Evolutionary conservation across 2,329 filamentous ascomycete species (phyloP), one percentile per base, ranked within the genome.

Genomic region (Berkeleyomyces rouxiae): DNA sequence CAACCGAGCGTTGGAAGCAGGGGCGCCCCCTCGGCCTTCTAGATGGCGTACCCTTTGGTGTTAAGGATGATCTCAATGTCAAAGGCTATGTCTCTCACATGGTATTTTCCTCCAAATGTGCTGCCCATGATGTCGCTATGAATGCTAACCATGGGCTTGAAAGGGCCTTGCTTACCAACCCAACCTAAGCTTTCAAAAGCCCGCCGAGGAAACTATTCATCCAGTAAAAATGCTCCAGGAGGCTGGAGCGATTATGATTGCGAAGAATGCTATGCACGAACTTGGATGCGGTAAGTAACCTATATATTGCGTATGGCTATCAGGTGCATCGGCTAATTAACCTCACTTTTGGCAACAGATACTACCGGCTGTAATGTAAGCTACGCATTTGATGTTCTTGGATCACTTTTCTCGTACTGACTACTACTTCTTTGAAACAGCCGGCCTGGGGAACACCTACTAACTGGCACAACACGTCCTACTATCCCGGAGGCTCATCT

Each of bases 401-500:
- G 23, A 23, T 23, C 23, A 23, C 23, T 23, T 23, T 23, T 23
- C 7, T 5, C 11, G 16, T 23, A 5, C 39, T 51, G 36, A 16
- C 31, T 13, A 11, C n/a, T 13, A 40, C 46, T 42, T 4, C 62
- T 61, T 58, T 63, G 64, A 37, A 11, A 51, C 36, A 76, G 76
- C 81, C 84, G 4, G 78, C 77, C 46, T 85, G 82, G 70, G 88
- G 88, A 44, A 90, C 88, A 0, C 86, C 89, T 0, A 77, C 82
- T 16, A 93, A 95, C 72, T 90, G 88, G 67, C 82, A 88, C 72
- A 91, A 92, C 72, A 76, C 78, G 16, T 72, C 77, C 2, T 93
- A 90, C 76, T 95, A 90, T 70, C 83, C 86, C 3, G 89, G 89
- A 58, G 89, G 89, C 37, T 91, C 87, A 0, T 90, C 88, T 0